Base-by-base conservation (phyloP, 2,329 filamentous ascomycete genomes). In the Cercospora canescens region DNA sequence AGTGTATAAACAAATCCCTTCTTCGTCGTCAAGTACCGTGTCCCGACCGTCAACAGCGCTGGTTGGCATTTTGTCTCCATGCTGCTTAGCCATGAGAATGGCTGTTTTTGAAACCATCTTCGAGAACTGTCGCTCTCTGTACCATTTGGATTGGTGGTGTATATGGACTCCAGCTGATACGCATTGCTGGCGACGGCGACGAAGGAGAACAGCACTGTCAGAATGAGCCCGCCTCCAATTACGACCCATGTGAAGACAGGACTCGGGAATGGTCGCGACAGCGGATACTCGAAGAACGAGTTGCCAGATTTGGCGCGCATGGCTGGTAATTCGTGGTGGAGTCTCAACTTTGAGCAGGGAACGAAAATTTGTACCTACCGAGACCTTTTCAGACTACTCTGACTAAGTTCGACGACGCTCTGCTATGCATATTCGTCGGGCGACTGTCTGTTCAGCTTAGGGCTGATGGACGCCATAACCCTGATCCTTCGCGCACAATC, bases 121-220 rank as follows among this genome's bases (percentile, higher is more conserved):
- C 32, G 24, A 6, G 45, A 26, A 24, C 45, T 62, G 30, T 57
- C 9, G 57, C 63, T 65, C 12, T 61, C 63, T 2, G 58, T 65
- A 5, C 11, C 35, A 21, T 65, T 65, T 1, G 58, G 63, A 14
- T 65, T 52, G 3, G 63, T 65, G 26, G 59, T 65, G 52, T 61
- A 62, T 26, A 57, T 57, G 6, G 58, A 62, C 34, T 61, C 48
- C n/a, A 62, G 24, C 26, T 65, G 41, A 35, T 65, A 62, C 12
- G 63, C 63, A 58, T 65, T 58, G 58, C 58, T 62, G 2, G 63
- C 63, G 9, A 65, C 63, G 9, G 63, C 63, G 5, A 62, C 63
- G 32, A 62, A 65, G 28, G 63, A 62, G 59, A 65, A 62, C 11
- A 65, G 37, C 9, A 65, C 37, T 7, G 63, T 39, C 39, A 65